These are phyloP conservation scores for Magnusiomyces suaveolens DNA, from an alignment of 1,139 yeast genomes.

Conservation along the genomic window DNA sequence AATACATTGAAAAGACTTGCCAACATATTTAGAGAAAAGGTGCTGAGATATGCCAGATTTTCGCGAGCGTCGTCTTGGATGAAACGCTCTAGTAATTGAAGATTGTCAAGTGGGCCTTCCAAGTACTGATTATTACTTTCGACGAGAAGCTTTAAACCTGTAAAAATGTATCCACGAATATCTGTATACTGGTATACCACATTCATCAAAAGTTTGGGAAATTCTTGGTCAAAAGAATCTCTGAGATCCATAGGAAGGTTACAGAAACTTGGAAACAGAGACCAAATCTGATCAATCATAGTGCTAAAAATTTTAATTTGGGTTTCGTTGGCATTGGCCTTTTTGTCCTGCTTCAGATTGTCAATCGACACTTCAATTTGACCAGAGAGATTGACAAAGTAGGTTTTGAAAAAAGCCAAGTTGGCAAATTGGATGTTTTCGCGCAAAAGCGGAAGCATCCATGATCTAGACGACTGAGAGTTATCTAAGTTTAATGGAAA, in stretches of 20 bases:
- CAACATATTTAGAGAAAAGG: slow-evolving; percentile 58
- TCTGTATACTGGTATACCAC: slow-evolving; percentile 65
- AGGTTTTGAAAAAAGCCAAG: slow-evolving; percentile 50
- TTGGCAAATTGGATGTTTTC: slow-evolving; percentile 71
- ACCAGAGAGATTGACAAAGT: slow-evolving; percentile 59
- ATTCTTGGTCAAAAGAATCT: slow-evolving; percentile 55
- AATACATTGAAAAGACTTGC: slow-evolving; percentile 87
- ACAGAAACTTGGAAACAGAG: slow-evolving; percentile 79
- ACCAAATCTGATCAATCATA: slow-evolving; percentile 85
- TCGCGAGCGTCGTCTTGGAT: slow-evolving; percentile 46
- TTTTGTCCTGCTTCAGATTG: slow-evolving; percentile 28
- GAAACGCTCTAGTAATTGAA: slow-evolving; percentile 51
- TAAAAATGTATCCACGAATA: slow-evolving; percentile 70
- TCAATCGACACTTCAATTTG: slow-evolving; percentile 44
- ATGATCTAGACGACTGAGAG: slow-evolving; percentile 69
- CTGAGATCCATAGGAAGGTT: slow-evolving; percentile 72
- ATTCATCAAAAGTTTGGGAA: slow-evolving; percentile 71
- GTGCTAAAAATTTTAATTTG: slow-evolving; percentile 72
- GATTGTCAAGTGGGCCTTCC: slow-evolving; percentile 50
- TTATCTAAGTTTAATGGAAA: slow-evolving; percentile 70
- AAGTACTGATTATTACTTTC: slow-evolving; percentile 60
- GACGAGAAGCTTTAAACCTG: slow-evolving; percentile 66
- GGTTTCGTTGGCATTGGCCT: slow-evolving; percentile 41
- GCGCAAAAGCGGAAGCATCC: slow-evolving; percentile 88
- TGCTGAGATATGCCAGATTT: slow-evolving; percentile 55